Conservation (phyloP, 106 monocot genomes). For the Dendrobium officinale region DNA sequence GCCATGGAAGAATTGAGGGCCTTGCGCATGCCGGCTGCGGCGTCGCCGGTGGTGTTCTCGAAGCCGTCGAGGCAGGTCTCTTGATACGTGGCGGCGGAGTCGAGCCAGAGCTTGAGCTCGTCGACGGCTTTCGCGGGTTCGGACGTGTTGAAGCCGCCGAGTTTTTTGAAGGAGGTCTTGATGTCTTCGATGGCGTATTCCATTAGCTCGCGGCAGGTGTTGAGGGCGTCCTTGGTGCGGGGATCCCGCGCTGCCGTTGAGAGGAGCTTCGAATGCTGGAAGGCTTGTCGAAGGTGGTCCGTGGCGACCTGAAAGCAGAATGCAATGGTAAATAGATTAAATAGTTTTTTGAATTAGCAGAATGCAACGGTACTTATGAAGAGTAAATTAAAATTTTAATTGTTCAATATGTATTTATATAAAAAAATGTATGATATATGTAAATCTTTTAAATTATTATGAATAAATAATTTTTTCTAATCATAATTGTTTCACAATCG, state of each 20-base stretch:
- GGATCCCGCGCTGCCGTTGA: constrained; percentile 19
- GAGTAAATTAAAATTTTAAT: too few relatives aligned
- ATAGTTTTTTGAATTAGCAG: too few relatives aligned
- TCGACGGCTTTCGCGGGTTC: constrained; percentile 15
- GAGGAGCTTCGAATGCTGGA: constrained; percentile 15
- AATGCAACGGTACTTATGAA: too few relatives aligned
- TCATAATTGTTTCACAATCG: too few relatives aligned
- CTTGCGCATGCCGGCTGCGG: constrained; percentile 23
- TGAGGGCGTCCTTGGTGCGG: constrained; percentile 25
- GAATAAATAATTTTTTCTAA: too few relatives aligned
- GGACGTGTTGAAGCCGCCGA: constrained; percentile 22
- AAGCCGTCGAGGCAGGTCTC: constrained; percentile 53
- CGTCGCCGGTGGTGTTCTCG: constrained; percentile 16
- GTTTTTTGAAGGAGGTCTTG: constrained; percentile 21
- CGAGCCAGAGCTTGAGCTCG: constrained; percentile 36
- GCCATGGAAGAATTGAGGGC: constrained; percentile 26
- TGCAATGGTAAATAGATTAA: too few relatives aligned
- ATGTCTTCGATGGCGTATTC: constrained; percentile 41
- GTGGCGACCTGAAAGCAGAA: constrained; percentile 19
- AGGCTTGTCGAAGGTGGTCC: constrained; percentile 13
- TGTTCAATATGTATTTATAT: too few relatives aligned
- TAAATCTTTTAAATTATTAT: too few relatives aligned
- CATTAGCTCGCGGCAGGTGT: constrained; percentile 34
- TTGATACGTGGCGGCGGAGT: constrained; percentile 43
- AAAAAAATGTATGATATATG: too few relatives aligned